Base-by-base conservation (phyloP, 2,329 filamentous ascomycete species). In the Aspergillus arachidicola region DNA sequence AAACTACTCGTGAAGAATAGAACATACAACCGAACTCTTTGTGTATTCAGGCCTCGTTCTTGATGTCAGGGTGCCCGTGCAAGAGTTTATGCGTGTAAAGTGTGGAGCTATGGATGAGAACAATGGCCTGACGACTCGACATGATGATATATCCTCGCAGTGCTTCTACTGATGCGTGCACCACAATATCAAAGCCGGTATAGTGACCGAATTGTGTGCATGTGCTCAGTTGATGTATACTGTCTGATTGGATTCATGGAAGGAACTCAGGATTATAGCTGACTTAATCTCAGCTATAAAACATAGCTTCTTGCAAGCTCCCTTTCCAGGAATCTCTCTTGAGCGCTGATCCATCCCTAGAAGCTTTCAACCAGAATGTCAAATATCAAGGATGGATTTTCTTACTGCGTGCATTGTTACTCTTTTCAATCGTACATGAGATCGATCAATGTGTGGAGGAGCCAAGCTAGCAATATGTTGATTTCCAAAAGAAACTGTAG, bases 1-100 rank as follows among this genome's bases (percentile, higher is more conserved):
- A 7, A 41, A 19, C 36, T 19, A 16, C 16, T 82, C 99, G 95
- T 81, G 95, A 99, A 83, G 95, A 93, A 62, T 41, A 95, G 95
- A 79, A 99, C 95, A 68, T 99, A 99, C 81, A 98, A 99, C 79
- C 92, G 95, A 85, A 98, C 95, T 43, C 89, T 99, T 55, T 98
- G 94, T 98, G 50, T 94, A 98, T 82, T 81, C 98, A 71, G 91
- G 92, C 80, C 81, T 90, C 64, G 75, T 91, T 63, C 81, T 90
- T 38, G 88, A 94, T 77, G 93, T 97, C 63, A 94, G 94, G 71
- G 95, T 92, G 59, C 93, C 97, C 84, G 98, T 98, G 94, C 94
- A 98, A 84, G 94, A 98, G 84, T 89, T 98, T 71, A 89, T 94
- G 73, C 90, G 94, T 86, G 94, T 98, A 57, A 88, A 94, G 76